Conservation (phyloP, 148 eudicot species). For the Agrostemma githago region DNA sequence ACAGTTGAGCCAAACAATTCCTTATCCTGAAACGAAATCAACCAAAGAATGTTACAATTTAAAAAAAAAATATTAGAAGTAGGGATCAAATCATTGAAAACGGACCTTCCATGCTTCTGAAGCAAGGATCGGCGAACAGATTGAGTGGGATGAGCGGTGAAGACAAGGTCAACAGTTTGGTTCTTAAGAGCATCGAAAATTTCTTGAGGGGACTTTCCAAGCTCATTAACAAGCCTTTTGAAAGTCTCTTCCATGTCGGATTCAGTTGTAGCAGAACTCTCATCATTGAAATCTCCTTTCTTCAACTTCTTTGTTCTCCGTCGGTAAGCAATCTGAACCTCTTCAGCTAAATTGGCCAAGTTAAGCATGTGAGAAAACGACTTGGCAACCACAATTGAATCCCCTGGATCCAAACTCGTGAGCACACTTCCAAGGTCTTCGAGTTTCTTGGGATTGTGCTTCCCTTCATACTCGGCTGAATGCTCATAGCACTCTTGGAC, state of each 20-base stretch:
- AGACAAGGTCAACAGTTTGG: conserved; percentile 89
- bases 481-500: conserved; percentile 96
- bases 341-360: conserved; percentile 92
- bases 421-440: conserved; percentile 88
- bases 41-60: conserved; percentile 1
- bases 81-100: conserved; percentile 4
- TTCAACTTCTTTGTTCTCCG: conserved; percentile 79
- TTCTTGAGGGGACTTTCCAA: conserved; percentile 88
- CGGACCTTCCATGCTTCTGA: conserved; percentile 94
- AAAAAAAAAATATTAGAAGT: background rate
- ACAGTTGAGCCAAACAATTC: conserved; percentile 72
- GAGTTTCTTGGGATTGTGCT: conserved; percentile 62
- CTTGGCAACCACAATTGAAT: conserved; percentile 86
- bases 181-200: conserved; percentile 90
- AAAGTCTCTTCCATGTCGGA: conserved; percentile 90
- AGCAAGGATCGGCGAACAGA: conserved; percentile 92
- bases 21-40: conserved; percentile 52
- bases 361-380: conserved; percentile 94
- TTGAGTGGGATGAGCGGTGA: conserved; percentile 97
- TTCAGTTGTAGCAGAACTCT: conserved; percentile 79
- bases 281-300: conserved; percentile 85
- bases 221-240: conserved; percentile 71
- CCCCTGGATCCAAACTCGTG: conserved; percentile 90
- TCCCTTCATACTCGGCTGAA: conserved; percentile 91
- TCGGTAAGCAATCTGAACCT: conserved; percentile 86